phyloP scores from a whole-genome alignment of 768 basidiomycete genomes.

The Vararia minispora region DNA sequence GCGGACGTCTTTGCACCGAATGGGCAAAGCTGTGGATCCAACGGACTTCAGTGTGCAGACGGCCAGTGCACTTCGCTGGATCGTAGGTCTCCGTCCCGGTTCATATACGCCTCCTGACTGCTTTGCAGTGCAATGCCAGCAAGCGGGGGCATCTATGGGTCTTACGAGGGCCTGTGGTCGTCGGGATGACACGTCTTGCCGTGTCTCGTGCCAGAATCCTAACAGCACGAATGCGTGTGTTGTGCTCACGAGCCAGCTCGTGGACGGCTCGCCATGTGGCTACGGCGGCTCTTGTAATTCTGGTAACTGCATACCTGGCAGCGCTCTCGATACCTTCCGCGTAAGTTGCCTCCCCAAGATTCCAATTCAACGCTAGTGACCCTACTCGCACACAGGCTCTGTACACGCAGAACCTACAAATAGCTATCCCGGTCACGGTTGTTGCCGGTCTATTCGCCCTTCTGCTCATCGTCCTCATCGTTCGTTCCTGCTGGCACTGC shows the following conservation, averaged over 20 bases:
- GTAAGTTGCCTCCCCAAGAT: slow-evolving; percentile 21
- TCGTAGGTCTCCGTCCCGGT: slow-evolving; percentile 29
- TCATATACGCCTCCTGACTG: slow-evolving; percentile 8
- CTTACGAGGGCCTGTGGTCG: slow-evolving; percentile 56
- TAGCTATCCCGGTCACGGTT: slow-evolving; percentile 69
- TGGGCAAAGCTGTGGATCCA: slow-evolving; percentile 55
- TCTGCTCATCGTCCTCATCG: slow-evolving; percentile 39
- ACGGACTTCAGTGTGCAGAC: slow-evolving; percentile 60
- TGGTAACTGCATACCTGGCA: slow-evolving; percentile 52
- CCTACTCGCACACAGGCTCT: slow-evolving; percentile 37
- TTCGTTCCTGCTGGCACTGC: slow-evolving; percentile 22
- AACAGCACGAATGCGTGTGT: slow-evolving; percentile 48
- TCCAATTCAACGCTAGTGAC: slow-evolving; percentile 5
- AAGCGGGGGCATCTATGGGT: slow-evolving; percentile 60
- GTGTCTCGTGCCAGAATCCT: slow-evolving; percentile 75
- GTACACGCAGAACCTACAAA: slow-evolving; percentile 68
- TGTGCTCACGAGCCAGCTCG: slow-evolving; percentile 54
- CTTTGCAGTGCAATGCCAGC: slow-evolving; percentile 59
- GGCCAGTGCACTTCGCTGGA: slow-evolving; percentile 69
- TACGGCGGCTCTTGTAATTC: slow-evolving; percentile 59
- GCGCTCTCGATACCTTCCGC: slow-evolving; percentile 48
- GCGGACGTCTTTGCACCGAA: slow-evolving; percentile 49
- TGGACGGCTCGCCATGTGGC: slow-evolving; percentile 80
- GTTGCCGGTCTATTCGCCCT: slow-evolving; percentile 55
- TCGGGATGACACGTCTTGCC: slow-evolving; percentile 54